A percentile compares a stretch with the other conserved stretches of the same genome.
phyloP scores from a whole-genome alignment of 306 rosid genomes.

The Cucurbita moschata region DNA sequence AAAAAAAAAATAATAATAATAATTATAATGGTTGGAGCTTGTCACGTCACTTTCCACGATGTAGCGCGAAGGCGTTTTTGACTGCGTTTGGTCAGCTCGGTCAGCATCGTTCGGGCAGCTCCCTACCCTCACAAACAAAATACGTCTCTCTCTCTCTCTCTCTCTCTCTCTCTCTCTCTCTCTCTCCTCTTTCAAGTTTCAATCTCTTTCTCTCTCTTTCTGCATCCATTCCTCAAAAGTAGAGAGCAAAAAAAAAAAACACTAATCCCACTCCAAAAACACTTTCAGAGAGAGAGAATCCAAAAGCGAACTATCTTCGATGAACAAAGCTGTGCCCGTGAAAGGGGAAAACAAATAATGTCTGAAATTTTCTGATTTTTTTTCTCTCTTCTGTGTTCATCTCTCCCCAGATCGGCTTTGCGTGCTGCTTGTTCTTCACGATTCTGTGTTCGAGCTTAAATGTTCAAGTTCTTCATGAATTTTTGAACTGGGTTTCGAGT shows the following conservation, averaged over 20 bases:
- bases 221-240: constrained; percentile 5
- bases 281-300: constrained; percentile 15
- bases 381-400: constrained; percentile 12
- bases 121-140: constrained; percentile 7
- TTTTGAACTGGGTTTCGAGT: constrained; percentile 8
- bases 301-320: constrained; percentile 10
- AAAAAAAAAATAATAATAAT: neutral
- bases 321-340: constrained; percentile 10
- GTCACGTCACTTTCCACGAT: constrained; percentile 90
- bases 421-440: constrained; percentile 15
- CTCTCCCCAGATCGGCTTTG: constrained; percentile 43
- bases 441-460: constrained; percentile 13
- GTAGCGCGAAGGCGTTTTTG: constrained; percentile 61
- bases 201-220: constrained; percentile 6
- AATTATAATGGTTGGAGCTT: constrained; percentile 10
- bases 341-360: neutral
- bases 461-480: constrained; percentile 39
- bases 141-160: neutral
- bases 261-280: constrained; percentile 24
- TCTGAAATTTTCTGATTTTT: constrained; percentile 21
- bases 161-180: neutral
- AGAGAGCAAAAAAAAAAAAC: constrained; percentile 7
- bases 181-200: no score
- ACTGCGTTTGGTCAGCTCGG: constrained; percentile 76
- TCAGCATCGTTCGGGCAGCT: constrained; percentile 78